A percentile compares a stretch with the other conserved stretches of the same genome.
These are phyloP conservation scores for Pythium dissimile DNA, from an alignment of 352 stramenopile species.

Conservation along the genomic window DNA sequence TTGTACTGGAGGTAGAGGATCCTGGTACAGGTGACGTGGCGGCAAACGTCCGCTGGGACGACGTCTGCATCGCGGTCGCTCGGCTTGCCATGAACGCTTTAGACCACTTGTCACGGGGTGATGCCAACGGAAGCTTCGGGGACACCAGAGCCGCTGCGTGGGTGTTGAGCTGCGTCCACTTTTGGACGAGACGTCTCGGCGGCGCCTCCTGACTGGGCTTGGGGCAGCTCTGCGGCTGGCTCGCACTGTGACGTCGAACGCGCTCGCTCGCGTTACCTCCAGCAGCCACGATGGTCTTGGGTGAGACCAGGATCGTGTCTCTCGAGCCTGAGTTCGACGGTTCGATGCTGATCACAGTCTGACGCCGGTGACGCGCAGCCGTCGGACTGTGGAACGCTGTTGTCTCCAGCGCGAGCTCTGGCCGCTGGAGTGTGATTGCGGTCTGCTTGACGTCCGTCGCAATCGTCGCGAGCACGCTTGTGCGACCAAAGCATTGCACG, in stretches of 20 bases:
- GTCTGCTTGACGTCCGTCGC: conserved; percentile 13
- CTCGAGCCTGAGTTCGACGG: not conserved
- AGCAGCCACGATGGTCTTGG: not conserved
- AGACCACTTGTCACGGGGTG: conserved; percentile 12
- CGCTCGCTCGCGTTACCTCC: not conserved
- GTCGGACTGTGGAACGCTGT: conserved; percentile 13
- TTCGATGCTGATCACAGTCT: conserved; percentile 10
- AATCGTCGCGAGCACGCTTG: conserved; percentile 22
- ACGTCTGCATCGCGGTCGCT: not conserved
- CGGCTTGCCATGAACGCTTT: conserved; percentile 20
- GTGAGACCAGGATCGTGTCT: not conserved
- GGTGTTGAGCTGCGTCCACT: not conserved
- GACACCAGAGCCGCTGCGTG: not conserved
- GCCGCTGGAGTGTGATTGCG: not conserved
- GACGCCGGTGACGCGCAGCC: not conserved
- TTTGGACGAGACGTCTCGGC: not conserved
- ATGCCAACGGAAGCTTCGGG: not conserved
- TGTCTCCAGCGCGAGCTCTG: conserved; percentile 11
- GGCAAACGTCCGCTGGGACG: not conserved
- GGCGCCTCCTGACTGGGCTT: conserved; percentile 7
- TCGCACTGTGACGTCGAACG: conserved; percentile 7
- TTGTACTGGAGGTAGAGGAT: not conserved
- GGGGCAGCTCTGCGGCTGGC: conserved; percentile 21
- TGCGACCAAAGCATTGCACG: conserved; percentile 21
- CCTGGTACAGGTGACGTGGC: not conserved